Evolutionary conservation across 1,284 basidiomycete species (phyloP).

Genomic region (Pterulicium gracile): DNA sequence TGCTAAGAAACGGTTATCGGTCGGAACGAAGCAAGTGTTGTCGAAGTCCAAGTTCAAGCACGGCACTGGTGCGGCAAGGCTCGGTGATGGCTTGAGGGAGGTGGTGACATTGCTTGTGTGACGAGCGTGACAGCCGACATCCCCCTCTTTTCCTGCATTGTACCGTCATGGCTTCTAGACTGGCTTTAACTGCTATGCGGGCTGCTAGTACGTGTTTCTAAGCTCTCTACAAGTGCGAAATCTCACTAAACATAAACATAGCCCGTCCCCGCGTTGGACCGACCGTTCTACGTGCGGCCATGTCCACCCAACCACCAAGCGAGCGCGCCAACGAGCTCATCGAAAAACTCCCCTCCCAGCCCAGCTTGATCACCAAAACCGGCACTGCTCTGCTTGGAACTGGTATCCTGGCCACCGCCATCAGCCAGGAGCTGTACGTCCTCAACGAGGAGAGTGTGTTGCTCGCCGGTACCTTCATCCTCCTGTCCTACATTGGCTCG

Average conservation of each 20-base stretch:
- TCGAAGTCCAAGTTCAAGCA: no score
- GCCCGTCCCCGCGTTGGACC: not conserved
- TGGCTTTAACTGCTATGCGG: not conserved
- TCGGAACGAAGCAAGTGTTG: no score
- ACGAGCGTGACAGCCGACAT: not conserved
- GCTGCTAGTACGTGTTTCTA: not conserved
- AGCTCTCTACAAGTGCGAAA: not conserved
- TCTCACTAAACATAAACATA: not conserved
- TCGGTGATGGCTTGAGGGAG: no score
- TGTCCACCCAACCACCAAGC: conserved; percentile 57
- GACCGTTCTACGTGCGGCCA: not conserved
- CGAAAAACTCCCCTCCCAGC: conserved; percentile 86
- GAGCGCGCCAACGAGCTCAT: conserved; percentile 89
- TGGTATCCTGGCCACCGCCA: conserved; percentile 84
- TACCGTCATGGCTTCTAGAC: not conserved
- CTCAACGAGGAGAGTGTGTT: conserved; percentile 93
- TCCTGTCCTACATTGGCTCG: conserved; percentile 81
- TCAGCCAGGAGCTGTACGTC: conserved; percentile 96
- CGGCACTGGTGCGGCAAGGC: no score
- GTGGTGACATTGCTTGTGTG: no score
- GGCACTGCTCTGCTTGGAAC: conserved; percentile 88
- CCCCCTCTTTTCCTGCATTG: not conserved
- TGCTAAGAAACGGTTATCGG: no score
- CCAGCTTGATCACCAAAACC: conserved; percentile 87
- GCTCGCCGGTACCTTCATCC: conserved; percentile 75